phyloP scores from a whole-genome alignment of 805 yeast genomes.

The Cephaloascus albidus region DNA sequence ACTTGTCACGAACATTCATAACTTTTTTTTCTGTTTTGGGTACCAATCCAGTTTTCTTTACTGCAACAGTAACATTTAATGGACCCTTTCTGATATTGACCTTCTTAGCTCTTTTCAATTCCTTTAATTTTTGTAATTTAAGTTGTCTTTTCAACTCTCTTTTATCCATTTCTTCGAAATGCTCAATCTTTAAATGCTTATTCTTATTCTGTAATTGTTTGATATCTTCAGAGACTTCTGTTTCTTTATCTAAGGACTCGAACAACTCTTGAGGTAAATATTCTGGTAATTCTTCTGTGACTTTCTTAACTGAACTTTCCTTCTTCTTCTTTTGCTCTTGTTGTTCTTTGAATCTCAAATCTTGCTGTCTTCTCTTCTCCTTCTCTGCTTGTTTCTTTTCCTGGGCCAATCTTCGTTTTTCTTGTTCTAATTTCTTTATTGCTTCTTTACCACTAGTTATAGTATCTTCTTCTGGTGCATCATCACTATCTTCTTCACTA shows the following conservation, averaged over 20 bases:
- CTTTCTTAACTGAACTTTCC: no score
- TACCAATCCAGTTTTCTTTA: background rate
- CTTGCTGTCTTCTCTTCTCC: conserved; percentile 1
- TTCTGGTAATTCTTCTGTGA: background rate
- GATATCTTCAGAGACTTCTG: background rate
- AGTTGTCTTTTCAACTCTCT: background rate
- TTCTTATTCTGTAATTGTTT: background rate
- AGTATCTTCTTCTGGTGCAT: conserved; percentile 1
- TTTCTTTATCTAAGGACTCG: background rate
- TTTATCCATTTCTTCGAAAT: conserved; percentile 1
- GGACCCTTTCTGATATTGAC: background rate
- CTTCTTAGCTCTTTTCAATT: background rate
- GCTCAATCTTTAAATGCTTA: background rate
- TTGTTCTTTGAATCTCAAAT: background rate
- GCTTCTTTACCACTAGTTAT: conserved; percentile 1
- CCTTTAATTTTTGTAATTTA: background rate
- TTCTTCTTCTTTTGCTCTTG: background rate
- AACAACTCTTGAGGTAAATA: background rate
- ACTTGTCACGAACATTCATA: background rate
- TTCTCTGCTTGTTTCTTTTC: background rate
- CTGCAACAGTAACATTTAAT: background rate
- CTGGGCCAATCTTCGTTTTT: background rate
- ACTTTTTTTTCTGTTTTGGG: background rate
- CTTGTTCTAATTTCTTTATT: background rate
- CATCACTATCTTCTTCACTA: background rate